Evolutionary conservation across 2,329 filamentous ascomycete species (phyloP), one percentile per base, ranked within the genome.

Genomic region (Phyllachora maydis): DNA sequence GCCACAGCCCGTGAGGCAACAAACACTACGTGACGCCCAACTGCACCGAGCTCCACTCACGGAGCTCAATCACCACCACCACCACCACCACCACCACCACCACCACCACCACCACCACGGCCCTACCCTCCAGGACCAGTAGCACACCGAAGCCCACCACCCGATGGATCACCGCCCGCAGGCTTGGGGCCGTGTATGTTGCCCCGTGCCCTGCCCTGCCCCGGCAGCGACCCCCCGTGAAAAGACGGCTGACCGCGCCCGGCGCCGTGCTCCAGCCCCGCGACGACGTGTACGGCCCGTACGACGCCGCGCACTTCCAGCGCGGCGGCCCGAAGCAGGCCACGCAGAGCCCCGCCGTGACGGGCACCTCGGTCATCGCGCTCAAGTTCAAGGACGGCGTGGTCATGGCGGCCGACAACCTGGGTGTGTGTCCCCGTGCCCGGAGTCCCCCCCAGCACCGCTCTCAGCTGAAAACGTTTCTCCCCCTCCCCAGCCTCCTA

Each of bases 381-480:
- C 65, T 93, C 47, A 95, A 95, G 60, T 98, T 82, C 64, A 85
- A 82, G 43, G 79, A 83, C 37, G 88, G 88, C 43, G 82, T 98
- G 33, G 83, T 91, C 41, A 85, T 98, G 47, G 88, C 85, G 24
- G 81, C 88, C 40, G 88, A 98, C 52, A 98, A 95, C 57, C 58
- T 98, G 34, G 82, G 82, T 91, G 59, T 26, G 59, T 23, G 11
- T 11, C 19, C 16, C 11, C 26, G 16, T 30, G 26, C 28, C 26
- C 19, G 15, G 13, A 22, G 18, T 16, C 23, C 16, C 10, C 11
- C 18, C 16, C 19, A 18, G 10, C 18, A 14, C 23, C 14, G 19
- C 20, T 8, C 23, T 14, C 9, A 16, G 9, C 30, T 34, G 18
- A 32, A n/a, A n/a, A n/a, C n/a, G n/a, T n/a, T n/a, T n/a, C n/a